Base-by-base conservation (phyloP, 306 rosid genomes). In the Arachis hypogaea region DNA sequence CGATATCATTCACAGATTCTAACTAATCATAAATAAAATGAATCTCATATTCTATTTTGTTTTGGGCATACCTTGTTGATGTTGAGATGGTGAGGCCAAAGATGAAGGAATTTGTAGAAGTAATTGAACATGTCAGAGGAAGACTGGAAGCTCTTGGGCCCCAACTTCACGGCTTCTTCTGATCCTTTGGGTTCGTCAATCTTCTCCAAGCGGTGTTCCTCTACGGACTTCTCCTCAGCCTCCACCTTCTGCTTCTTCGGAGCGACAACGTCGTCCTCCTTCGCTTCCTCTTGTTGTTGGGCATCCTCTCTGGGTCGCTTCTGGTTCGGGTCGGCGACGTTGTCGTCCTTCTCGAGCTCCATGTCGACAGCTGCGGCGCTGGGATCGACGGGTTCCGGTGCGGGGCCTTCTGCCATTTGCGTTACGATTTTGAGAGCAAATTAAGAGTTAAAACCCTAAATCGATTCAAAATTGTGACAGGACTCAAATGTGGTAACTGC, bases 51-150 rank as follows among this genome's bases (percentile, higher is more conserved):
- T 22, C 28, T 1, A 22, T 6, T 6, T 6, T 5, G 5, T 5
- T 11, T 3, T 6, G 9, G 2, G 1, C 46, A 80, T 78, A 93
- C 98, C 99, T 85, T 86, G 83, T 95, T 95, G 54, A 88, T 52
- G 68, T 90, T 86, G 42, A 95, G 61, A 79, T 87, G 72, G 1
- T 89, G 85, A 41, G 99, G 92, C 99, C 99, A 95, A 49, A 75
- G 44, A 77, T 92, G 93, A 49, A 92, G 93, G 58, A 89, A 63
- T 62, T 81, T 82, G 78, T 71, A 86, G 69, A 89, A 91, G 77
- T 89, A 91, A 38, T 89, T 82, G 63, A 87, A 91, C 78, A 91
- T 89, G 51, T 89, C 95, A 9, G 80, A 69, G 7, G 97, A 85
- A 10, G 93, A 73, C 5, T 64, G 85, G 70, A 91, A 91, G 50